Conservation (phyloP, 495 filamentous ascomycete genomes). For the Opeltia flavorubescens region DNA sequence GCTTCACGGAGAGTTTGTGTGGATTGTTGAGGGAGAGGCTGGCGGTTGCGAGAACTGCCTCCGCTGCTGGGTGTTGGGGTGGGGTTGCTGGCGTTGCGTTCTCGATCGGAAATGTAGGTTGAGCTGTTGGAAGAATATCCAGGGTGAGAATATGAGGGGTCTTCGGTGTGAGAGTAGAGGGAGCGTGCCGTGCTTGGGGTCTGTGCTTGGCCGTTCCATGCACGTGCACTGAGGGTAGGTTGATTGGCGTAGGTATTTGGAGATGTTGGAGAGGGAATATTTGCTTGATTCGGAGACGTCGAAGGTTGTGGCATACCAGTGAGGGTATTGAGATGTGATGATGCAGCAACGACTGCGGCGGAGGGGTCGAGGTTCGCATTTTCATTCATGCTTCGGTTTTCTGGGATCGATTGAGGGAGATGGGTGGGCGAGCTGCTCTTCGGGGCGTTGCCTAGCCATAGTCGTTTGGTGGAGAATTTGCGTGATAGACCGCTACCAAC, state of each 20-base stretch:
- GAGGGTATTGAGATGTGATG: constrained; percentile 61
- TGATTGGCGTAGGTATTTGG: constrained; percentile 42
- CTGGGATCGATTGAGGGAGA: constrained; percentile 40
- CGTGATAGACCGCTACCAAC: constrained; percentile 46
- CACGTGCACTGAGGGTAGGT: constrained; percentile 33
- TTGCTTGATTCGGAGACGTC: constrained; percentile 19
- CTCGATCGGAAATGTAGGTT: constrained; percentile 21
- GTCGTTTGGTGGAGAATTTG: constrained; percentile 83
- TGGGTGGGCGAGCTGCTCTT: constrained; percentile 76
- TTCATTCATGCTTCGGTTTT: constrained; percentile 38
- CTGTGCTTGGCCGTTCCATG: constrained; percentile 14
- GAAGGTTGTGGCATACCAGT: constrained; percentile 56
- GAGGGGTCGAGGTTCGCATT: constrained; percentile 42
- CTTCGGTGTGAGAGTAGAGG: constrained; percentile 32
- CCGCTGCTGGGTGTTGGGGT: constrained; percentile 22
- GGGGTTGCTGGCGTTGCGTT: constrained; percentile 22
- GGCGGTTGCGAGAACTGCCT: neutral
- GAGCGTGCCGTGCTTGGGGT: constrained; percentile 21
- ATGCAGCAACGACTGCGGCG: constrained; percentile 53
- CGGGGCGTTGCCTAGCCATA: constrained; percentile 66
- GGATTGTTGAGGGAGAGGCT: constrained; percentile 4
- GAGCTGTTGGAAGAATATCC: constrained; percentile 16
- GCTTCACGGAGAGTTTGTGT: constrained; percentile 1
- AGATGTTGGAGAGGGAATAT: constrained; percentile 75
- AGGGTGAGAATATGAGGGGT: constrained; percentile 18